Base-by-base conservation (phyloP, 2,329 filamentous ascomycete genomes). In the Mollisiaceae sp. region DNA sequence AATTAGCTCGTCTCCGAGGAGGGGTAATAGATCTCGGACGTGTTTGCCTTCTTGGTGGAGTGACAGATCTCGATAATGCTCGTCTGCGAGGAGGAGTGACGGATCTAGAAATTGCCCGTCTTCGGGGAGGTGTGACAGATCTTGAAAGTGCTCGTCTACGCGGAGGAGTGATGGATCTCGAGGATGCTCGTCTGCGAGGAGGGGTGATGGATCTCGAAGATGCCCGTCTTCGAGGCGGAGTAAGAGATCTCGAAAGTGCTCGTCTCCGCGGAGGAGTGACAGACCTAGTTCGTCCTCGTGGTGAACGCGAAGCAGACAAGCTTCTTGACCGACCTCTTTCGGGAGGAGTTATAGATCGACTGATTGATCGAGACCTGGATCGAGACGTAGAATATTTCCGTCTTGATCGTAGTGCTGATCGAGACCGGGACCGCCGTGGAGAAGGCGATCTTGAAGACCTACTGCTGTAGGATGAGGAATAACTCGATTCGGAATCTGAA, bases 401-500 rank as follows among this genome's bases (percentile, higher is more conserved):
- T 32, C 58, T 56, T 38, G 62, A 63, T 32, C 62, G 60, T 27
- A 63, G 63, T 3, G 64, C 65, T 24, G 68, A 67, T 64, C 66
- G 63, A 38, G 71, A 72, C 2, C 63, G n/a, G 2, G 69, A 70
- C 18, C 72, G 71, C 60, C 67, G 63, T 43, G 70, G 67, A 32
- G 72, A 75, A 11, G 72, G 70, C 41, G 76, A 78, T 55, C 76
- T 79, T 3, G 85, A 88, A 35, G 50, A 54, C 27, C 50, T 27
- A 27, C 50, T 54, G 24, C 50, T 54, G 75, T 86, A 86, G 14
- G 85, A 87, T 22, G 91, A 93, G 0, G 89, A 93, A 75, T 93
- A 94, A 78, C 90, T 93, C 9, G 90, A 93, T 55, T 91, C 90
- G 0, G 89, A 89, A 67, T 90, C 88, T 0, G 89, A 89, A 58